These are phyloP conservation scores for Xylaria telfairii DNA, from an alignment of 495 filamentous ascomycete genomes.

Conservation along the genomic window DNA sequence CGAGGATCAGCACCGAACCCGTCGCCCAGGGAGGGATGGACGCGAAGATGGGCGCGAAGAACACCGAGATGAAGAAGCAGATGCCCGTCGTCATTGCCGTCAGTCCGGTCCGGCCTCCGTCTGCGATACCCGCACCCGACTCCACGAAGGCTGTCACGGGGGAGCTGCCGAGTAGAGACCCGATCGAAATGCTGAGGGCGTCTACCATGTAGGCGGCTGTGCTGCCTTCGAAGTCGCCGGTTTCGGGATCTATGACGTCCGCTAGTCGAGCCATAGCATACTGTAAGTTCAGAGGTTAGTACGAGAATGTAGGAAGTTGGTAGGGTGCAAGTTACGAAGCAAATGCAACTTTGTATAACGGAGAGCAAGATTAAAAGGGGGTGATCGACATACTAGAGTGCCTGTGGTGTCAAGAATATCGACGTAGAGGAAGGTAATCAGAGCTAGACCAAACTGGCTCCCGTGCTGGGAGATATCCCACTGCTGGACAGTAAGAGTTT, in stretches of 20 bases:
- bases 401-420: slow-evolving; percentile 82
- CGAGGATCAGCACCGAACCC: slow-evolving; percentile 79
- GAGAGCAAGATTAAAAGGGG: background rate
- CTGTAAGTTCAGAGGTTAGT: slow-evolving; percentile 26
- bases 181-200: slow-evolving; percentile 77
- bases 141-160: slow-evolving; percentile 86
- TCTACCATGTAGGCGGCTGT: slow-evolving; percentile 81
- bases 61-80: slow-evolving; percentile 84
- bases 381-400: slow-evolving; percentile 53
- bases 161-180: slow-evolving; percentile 72
- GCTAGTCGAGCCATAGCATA: slow-evolving; percentile 86
- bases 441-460: slow-evolving; percentile 73
- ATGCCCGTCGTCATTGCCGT: slow-evolving; percentile 77
- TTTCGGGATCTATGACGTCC: slow-evolving; percentile 72
- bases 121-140: slow-evolving; percentile 82
- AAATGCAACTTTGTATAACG: background rate
- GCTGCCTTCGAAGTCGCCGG: slow-evolving; percentile 80
- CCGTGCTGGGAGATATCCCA: slow-evolving; percentile 70
- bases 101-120: slow-evolving; percentile 81
- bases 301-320: background rate
- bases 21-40: slow-evolving; percentile 86
- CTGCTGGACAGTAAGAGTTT: slow-evolving; percentile 67
- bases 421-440: slow-evolving; percentile 86
- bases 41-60: slow-evolving; percentile 87
- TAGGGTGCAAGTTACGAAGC: background rate